Conservation (phyloP, 2,329 filamentous ascomycete genomes). For the Sclerotinia borealis region DNA sequence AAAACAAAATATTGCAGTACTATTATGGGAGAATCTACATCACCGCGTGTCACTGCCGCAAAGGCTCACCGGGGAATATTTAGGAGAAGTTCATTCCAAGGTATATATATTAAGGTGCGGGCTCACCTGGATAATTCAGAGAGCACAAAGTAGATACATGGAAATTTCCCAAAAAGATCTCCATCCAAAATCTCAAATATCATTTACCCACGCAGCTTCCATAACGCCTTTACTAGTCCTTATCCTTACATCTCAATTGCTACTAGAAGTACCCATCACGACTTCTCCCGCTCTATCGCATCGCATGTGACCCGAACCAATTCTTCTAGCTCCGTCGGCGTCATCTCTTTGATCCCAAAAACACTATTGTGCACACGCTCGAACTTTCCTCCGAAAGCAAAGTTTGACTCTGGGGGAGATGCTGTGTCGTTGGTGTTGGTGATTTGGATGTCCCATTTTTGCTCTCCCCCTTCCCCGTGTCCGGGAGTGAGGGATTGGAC, state of each 20-base stretch:
- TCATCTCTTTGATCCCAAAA: conserved; percentile 65
- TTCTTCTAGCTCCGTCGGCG: conserved; percentile 35
- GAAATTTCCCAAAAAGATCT: neutral
- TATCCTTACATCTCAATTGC: neutral
- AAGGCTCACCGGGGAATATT: neutral
- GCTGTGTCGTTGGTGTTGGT: conserved; percentile 11
- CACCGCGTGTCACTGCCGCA: neutral
- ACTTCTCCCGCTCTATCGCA: neutral
- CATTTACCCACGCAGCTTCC: neutral
- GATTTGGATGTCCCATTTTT: conserved; percentile 22
- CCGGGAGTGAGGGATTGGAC: conserved; percentile 20
- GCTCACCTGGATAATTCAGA: neutral
- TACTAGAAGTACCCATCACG: neutral
- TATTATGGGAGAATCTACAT: neutral
- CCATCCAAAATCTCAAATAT: neutral
- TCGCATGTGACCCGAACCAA: neutral
- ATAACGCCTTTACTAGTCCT: neutral
- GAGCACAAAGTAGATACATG: neutral
- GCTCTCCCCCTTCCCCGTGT: no score
- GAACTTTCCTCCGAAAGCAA: conserved; percentile 32
- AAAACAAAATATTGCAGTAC: no score
- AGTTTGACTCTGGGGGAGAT: conserved; percentile 11
- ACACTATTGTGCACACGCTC: conserved; percentile 46
- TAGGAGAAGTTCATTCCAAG: neutral
- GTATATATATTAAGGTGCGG: neutral